phyloP scores from a whole-genome alignment of 1,284 basidiomycete species.

The Cutaneotrichosporon sp. region DNA sequence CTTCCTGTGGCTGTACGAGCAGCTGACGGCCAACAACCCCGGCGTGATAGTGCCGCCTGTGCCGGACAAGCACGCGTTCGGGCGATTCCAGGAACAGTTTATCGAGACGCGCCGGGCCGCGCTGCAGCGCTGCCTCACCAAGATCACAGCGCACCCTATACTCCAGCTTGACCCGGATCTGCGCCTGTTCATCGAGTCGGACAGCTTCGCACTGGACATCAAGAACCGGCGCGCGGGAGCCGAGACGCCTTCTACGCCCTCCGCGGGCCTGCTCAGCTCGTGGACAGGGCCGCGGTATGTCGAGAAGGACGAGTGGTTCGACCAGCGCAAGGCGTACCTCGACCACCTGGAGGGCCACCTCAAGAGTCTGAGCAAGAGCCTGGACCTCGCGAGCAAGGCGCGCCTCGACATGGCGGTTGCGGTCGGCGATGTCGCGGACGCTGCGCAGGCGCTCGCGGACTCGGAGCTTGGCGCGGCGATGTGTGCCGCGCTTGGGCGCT shows the following conservation, averaged over 20 bases:
- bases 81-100: constrained; percentile 82
- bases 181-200: constrained; percentile 81
- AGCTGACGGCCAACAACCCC: constrained; percentile 85
- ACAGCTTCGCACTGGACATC: constrained; percentile 77
- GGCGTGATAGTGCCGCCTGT: constrained; percentile 96
- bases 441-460: constrained; percentile 64
- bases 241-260: constrained; percentile 15
- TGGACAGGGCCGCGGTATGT: constrained; percentile 80
- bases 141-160: constrained; percentile 83
- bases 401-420: constrained; percentile 69
- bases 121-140: constrained; percentile 84
- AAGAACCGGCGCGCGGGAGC: constrained; percentile 42
- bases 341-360: constrained; percentile 88
- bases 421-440: constrained; percentile 70
- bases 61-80: constrained; percentile 91
- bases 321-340: constrained; percentile 78
- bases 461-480: constrained; percentile 75
- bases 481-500: constrained; percentile 63
- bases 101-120: constrained; percentile 77
- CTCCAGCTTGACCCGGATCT: constrained; percentile 79
- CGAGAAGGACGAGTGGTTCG: constrained; percentile 98
- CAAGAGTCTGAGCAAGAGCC: constrained; percentile 76
- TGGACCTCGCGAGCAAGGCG: constrained; percentile 77
- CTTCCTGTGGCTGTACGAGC: constrained; percentile 95
- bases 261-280: constrained; percentile 67